Evolutionary conservation across 257 asterid species (phyloP), one percentile per base, ranked within the genome.

Genomic region (Craterostigma plantagineum): DNA sequence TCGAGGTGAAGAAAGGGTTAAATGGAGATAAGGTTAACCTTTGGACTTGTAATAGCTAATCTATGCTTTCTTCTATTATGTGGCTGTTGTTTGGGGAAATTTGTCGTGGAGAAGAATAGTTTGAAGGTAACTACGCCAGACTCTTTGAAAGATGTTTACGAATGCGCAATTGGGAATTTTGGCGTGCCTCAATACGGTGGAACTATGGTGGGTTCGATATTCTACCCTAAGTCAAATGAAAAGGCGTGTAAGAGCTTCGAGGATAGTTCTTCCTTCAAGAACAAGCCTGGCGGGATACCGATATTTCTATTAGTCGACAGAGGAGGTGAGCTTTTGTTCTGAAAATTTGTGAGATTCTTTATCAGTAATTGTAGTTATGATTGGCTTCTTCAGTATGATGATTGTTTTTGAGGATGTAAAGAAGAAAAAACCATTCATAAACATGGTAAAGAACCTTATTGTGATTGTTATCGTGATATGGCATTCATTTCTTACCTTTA

Each of bases 111-210:
- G 74, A 87, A 87, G 77, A 87, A 82, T 47, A 82, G 82, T 56
- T 62, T 87, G 79, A 82, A 65, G 65, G 71, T 87, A 38, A 70
- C 98, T 1, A 72, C 93, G 3, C 98, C 98, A 1, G 75, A 61
- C 9, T 63, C 84, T 1, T 49, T 87, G 41, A 87, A 62, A 52
- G 75, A 56, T 42, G 84, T 72, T 34, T 67, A 82, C 38, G 95
- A 82, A 54, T 74, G 91, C 46, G 95, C 95, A 34, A 87, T 87
- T 63, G 98, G 98, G 68, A 82, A 87, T 68, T 87, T 87, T 57
- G 95, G 98, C 56, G 82, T 87, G 39, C 95, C 98, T 44, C 72
- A 79, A 37, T 87, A 87, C 53, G 98, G 98, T 41, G 98, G 98
- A 35, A 74, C 93, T 5, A 35, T 87, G 87, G 60, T 61, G 45